Conservation (phyloP, 345 rosid species). For the Murraya paniculata region DNA sequence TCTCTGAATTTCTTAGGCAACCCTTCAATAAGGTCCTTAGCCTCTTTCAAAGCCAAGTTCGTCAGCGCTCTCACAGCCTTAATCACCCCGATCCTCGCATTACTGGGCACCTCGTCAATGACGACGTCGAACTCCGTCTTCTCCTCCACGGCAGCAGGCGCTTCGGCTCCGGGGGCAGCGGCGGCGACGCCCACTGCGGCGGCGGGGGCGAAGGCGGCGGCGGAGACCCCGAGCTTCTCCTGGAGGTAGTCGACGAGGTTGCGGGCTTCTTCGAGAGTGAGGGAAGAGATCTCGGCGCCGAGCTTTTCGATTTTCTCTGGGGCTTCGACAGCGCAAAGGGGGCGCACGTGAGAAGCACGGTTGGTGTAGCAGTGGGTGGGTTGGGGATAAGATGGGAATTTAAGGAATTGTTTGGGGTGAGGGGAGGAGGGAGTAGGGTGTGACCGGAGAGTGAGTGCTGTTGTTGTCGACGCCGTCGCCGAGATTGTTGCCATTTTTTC, state of each 20-base stretch:
- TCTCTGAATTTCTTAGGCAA: slow-evolving; percentile 88
- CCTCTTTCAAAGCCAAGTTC: slow-evolving; percentile 83
- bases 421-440: slow-evolving; percentile 15
- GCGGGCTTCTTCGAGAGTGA: slow-evolving; percentile 79
- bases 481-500: slow-evolving; percentile 45
- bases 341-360: slow-evolving; percentile 52
- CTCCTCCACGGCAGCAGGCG: slow-evolving; percentile 48
- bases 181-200: slow-evolving; percentile 46
- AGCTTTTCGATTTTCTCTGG: slow-evolving; percentile 74
- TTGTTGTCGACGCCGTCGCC: slow-evolving; percentile 26
- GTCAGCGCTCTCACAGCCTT: slow-evolving; percentile 77
- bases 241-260: slow-evolving; percentile 74
- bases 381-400: slow-evolving; percentile 37
- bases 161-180: slow-evolving; percentile 25
- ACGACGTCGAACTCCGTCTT: slow-evolving; percentile 82
- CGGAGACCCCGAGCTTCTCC: slow-evolving; percentile 81
- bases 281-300: slow-evolving; percentile 55
- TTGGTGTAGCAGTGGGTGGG: slow-evolving; percentile 25
- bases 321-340: slow-evolving; percentile 55
- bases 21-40: slow-evolving; percentile 81
- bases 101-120: slow-evolving; percentile 75
- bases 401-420: slow-evolving; percentile 27
- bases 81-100: slow-evolving; percentile 70
- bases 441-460: slow-evolving; percentile 32
- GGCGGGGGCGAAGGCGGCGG: slow-evolving; percentile 67